Evolutionary conservation across 2,329 filamentous ascomycete species (phyloP).

Genomic region (Sphaerulina populicola): DNA sequence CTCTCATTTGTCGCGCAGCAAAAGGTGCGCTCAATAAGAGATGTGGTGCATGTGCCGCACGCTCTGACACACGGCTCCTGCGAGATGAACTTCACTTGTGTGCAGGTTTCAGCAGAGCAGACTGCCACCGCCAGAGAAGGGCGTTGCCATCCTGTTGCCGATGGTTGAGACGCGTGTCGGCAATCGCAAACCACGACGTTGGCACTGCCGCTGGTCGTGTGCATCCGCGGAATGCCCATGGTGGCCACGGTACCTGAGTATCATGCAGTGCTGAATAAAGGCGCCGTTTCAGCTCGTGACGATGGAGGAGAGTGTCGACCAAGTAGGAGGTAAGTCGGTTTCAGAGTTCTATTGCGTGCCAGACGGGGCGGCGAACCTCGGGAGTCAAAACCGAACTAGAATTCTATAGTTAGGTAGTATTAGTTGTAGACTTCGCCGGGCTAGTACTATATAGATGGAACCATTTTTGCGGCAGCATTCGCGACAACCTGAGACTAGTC

Average conservation of each 20-base stretch:
- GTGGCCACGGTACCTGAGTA: no score
- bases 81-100: slow-evolving; percentile 1
- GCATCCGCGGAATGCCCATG: no score
- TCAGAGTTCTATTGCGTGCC: neutral
- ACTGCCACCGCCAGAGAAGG: neutral
- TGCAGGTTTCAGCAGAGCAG: neutral
- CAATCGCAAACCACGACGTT: neutral
- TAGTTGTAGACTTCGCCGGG: no score
- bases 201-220: neutral
- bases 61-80: no score
- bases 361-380: neutral
- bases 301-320: neutral
- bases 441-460: no score
- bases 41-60: neutral
- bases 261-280: no score
- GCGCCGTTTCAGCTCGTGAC: no score
- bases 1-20: neutral
- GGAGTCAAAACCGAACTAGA: neutral
- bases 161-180: neutral
- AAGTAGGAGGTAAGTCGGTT: no score
- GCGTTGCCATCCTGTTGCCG: neutral
- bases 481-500: neutral
- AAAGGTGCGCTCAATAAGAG: neutral
- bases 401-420: no score
- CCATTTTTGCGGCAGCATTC: no score